Base-by-base conservation (phyloP, 2,329 filamentous ascomycete genomes). In the Sporothrix curviconia region DNA sequence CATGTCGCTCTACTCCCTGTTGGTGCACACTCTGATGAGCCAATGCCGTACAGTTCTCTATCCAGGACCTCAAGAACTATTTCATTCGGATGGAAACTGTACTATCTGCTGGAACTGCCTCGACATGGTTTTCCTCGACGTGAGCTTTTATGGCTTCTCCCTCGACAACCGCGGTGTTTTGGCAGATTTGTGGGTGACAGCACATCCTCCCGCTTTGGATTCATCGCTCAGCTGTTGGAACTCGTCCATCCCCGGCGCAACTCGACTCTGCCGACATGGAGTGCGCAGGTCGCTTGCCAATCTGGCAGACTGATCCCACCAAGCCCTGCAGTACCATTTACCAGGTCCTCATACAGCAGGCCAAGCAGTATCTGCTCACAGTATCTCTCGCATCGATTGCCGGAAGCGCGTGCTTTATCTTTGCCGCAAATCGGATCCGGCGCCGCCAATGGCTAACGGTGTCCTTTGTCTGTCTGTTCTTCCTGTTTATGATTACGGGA, bases 91-190 rank as follows among this genome's bases (percentile, higher is more conserved):
- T 72, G 71, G 17, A 78, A 79, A 59, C 75, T 75, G 70, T 69
- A 71, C 43, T 77, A 76, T 47, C 65, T 76, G 0, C 61, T 75
- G 5, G 63, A 3, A 79, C 78, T 1, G 72, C 77, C 1, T 66
- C 76, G 25, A 74, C 75, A 19, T 82, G 79, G 79, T 75, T 81
- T 73, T 80, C 5, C 70, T 83, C 11, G 80, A 83, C 56, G 69
- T 82, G n/a, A 77, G 77, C 14, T 82, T 82, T 61, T 82, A 81
- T 59, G 80, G 79, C 3, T 77, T 82, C 56, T 76, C 76, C 3
- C 70, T 82, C 5, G 77, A 77, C 50, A 76, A 76, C 56, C 64
- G 72, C 50, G 69, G 70, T 7, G 74, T 73, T 0, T 64, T 76
- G 2, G 70, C 73, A 22, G 73, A 74, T 43, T 68, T 76, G 55